These are phyloP conservation scores for Petunia hybrid DNA, from an alignment of 305 asterid species.

Conservation along the genomic window DNA sequence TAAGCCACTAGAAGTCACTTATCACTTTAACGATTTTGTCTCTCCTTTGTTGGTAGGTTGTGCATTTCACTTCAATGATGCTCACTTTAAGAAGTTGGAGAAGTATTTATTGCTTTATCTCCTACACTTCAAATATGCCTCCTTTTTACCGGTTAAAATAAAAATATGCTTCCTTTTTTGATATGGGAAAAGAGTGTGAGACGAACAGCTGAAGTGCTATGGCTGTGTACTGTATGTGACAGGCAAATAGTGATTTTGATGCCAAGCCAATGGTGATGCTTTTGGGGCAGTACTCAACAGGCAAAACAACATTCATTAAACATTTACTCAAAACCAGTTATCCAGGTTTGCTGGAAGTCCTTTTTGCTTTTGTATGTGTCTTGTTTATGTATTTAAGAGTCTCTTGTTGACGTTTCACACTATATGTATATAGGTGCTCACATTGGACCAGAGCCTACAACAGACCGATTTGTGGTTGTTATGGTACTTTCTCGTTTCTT, in stretches of 20 bases:
- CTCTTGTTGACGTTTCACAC: constrained; percentile 24
- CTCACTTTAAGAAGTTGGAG: neutral
- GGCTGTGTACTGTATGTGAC: constrained; percentile 38
- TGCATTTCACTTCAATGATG: neutral
- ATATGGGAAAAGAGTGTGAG: neutral
- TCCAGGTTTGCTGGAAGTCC: constrained; percentile 64
- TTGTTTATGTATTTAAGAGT: neutral
- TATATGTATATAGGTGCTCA: constrained; percentile 74
- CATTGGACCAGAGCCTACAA: constrained; percentile 98
- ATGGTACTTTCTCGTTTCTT: constrained; percentile 59
- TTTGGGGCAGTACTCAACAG: constrained; percentile 96
- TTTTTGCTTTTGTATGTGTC: constrained; percentile 27
- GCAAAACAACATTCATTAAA: constrained; percentile 94
- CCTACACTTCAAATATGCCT: neutral
- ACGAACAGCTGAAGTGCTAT: constrained; percentile 16
- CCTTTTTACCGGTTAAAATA: neutral
- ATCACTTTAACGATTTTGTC: constrained; percentile 85
- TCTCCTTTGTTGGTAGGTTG: constrained; percentile 82
- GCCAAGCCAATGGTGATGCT: constrained; percentile 99
- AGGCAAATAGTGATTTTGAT: constrained; percentile 95
- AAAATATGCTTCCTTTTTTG: no score
- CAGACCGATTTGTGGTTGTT: constrained; percentile 98
- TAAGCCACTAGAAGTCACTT: constrained; percentile 86
- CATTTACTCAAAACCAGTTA: constrained; percentile 82
- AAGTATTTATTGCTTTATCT: neutral